Evolutionary conservation across 257 asterid species (phyloP).

Genomic region (Echium plantagineum): DNA sequence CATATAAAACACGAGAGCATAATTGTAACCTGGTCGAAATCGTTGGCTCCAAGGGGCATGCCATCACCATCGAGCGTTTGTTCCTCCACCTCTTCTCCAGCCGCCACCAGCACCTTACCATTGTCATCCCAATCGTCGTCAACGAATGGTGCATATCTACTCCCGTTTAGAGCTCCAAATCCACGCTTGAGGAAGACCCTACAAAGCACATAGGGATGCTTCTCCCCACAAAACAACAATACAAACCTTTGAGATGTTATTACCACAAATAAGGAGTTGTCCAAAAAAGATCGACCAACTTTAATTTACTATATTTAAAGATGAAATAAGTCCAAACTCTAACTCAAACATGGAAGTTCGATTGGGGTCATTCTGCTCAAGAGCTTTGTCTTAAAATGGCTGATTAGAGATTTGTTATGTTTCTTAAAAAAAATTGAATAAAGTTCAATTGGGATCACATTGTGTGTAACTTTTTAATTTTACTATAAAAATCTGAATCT

Average conservation of each 20-base stretch:
- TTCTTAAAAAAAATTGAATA: too few species aligned
- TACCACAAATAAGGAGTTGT: conserved; percentile 6
- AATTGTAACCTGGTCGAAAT: conserved; percentile 72
- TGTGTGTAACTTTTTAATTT: too few species aligned
- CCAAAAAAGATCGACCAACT: conserved; percentile 2
- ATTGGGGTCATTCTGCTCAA: too few species aligned
- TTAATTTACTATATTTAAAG: too few species aligned
- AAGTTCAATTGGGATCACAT: too few species aligned
- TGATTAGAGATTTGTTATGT: too few species aligned
- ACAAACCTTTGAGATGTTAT: conserved; percentile 20
- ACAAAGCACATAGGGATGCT: conserved; percentile 95
- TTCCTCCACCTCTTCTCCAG: conserved; percentile 61
- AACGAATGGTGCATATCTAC: conserved; percentile 86
- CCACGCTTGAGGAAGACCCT: conserved; percentile 96
- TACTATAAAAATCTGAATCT: too few species aligned
- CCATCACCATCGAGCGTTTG: conserved; percentile 62
- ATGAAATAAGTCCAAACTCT: too few species aligned
- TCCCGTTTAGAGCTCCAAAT: conserved; percentile 89
- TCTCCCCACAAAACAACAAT: conserved; percentile 34
- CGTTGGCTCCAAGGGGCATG: conserved; percentile 32
- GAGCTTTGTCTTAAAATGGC: too few species aligned
- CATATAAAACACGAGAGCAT: too few species aligned
- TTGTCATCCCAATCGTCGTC: conserved; percentile 98
- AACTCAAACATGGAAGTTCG: too few species aligned
- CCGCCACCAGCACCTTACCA: conserved; percentile 38